These are phyloP conservation scores for Cryphonectria nitschkei DNA, from an alignment of 2,329 filamentous ascomycete species.

Conservation along the genomic window DNA sequence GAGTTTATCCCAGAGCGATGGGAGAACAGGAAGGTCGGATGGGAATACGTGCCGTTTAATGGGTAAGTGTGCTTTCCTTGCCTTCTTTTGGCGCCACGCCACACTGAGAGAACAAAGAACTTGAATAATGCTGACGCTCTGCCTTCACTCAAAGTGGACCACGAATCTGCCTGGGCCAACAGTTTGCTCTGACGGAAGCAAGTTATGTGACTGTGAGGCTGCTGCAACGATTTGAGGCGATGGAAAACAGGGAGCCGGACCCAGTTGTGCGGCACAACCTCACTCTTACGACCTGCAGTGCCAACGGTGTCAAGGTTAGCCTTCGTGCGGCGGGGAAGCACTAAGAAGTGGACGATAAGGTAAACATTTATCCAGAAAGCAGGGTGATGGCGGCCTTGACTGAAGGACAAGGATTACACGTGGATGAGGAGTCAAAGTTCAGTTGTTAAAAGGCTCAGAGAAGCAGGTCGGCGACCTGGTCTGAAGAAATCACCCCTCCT, in stretches of 20 bases:
- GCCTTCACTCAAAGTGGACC: constrained; percentile 33
- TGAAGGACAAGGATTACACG: neutral
- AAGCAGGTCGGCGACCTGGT: no score
- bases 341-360: neutral
- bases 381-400: neutral
- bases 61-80: constrained; percentile 30
- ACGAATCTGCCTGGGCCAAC: constrained; percentile 48
- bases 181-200: constrained; percentile 46
- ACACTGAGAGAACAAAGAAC: neutral
- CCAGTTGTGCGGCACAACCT: constrained; percentile 32
- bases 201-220: constrained; percentile 43
- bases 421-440: neutral
- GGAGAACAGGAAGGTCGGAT: constrained; percentile 40
- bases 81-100: neutral
- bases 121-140: neutral
- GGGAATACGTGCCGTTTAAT: constrained; percentile 49
- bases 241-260: constrained; percentile 34
- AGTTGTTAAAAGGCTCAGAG: no score
- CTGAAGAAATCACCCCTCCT: no score
- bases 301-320: constrained; percentile 32
- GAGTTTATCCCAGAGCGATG: constrained; percentile 51
- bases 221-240: constrained; percentile 39
- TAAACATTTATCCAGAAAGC: neutral
- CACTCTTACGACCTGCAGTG: constrained; percentile 36
- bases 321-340: constrained; percentile 22